Percentiles rank a stretch among this genome's conserved stretches.
phyloP scores from a whole-genome alignment of 2,329 filamentous ascomycete species.

The Aspergillus sp. region DNA sequence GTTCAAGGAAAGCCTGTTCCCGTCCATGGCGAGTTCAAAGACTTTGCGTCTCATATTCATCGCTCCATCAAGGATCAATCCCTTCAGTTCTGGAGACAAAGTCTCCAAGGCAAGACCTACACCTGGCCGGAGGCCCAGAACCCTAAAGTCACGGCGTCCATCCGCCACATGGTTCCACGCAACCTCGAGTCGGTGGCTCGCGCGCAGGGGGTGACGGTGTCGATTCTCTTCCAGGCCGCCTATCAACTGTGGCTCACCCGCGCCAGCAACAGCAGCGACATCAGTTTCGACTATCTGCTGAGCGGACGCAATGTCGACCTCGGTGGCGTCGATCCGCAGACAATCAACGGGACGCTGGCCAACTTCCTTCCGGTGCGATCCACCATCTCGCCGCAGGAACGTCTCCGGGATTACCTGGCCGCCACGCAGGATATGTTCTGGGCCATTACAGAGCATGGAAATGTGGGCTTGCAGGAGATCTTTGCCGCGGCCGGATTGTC shows the following conservation, averaged over 20 bases:
- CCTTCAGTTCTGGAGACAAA: conserved; percentile 1
- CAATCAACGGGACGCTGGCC: conserved; percentile 1
- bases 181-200: neutral
- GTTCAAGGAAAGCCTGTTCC: neutral
- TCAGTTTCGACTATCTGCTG: conserved; percentile 3
- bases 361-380: conserved; percentile 4
- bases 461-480: conserved; percentile 2
- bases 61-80: neutral
- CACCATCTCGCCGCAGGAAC: neutral
- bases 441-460: conserved; percentile 2
- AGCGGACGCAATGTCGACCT: conserved; percentile 4
- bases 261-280: neutral
- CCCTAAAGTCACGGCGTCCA: neutral
- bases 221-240: conserved; percentile 7
- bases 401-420: neutral
- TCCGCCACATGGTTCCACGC: neutral
- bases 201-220: neutral
- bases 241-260: conserved; percentile 2
- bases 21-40: neutral
- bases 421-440: conserved; percentile 2
- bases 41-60: conserved; percentile 1
- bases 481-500: neutral
- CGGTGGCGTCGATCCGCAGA: conserved; percentile 1
- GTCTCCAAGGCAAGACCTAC: neutral
- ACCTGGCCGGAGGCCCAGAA: neutral